Evolutionary conservation across 257 asterid genomes (phyloP), one percentile per base, ranked within the genome.

Genomic region (Galeopsis tetrahit): DNA sequence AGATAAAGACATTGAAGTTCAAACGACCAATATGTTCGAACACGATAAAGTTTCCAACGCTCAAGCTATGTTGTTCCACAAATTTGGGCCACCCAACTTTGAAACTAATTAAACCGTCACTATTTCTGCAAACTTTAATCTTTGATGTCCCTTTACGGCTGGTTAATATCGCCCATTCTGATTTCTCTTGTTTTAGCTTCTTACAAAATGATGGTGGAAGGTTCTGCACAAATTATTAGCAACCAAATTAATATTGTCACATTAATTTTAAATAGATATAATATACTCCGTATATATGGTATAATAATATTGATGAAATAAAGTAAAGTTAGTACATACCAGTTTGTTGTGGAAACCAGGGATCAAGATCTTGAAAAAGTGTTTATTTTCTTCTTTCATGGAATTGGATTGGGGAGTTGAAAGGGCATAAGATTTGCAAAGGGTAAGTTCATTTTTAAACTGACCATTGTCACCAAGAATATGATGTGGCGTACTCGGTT

Each of bases 1-100:
- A 75, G 10, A 79, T n/a, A 0, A 7, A 13, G 5, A 71, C 80
- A 7, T 70, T 34, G 63, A 79, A 79, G 2, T 33, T 52, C 38
- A 75, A 28, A 1, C 33, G 1, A 5, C 53, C 70, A 2, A 42
- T 10, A 59, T 55, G 79, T 36, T 73, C 33, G 57, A 79, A 69
- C 32, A 56, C 10, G 0, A 74, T 21, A 17, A 74, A 55, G 13
- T 79, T 79, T 46, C 77, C 79, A 11, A 57, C 1, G 21, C 21
- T 2, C 10, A 79, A 13, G 34, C 55, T 46, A n/a, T 79, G 76
- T 10, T 10, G 32, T 2, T 5, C 8, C 1, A 43, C 73, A 35
- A 78, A 78, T 4, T 55, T 10, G 13, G 63, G 32, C 79, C 79
- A 79, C 33, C 82, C 79, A 3, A 28, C 36, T 9, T 43, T 9